Conservation (phyloP, 1,139 yeast genomes). For the Nakaseomyces bracarensis region DNA sequence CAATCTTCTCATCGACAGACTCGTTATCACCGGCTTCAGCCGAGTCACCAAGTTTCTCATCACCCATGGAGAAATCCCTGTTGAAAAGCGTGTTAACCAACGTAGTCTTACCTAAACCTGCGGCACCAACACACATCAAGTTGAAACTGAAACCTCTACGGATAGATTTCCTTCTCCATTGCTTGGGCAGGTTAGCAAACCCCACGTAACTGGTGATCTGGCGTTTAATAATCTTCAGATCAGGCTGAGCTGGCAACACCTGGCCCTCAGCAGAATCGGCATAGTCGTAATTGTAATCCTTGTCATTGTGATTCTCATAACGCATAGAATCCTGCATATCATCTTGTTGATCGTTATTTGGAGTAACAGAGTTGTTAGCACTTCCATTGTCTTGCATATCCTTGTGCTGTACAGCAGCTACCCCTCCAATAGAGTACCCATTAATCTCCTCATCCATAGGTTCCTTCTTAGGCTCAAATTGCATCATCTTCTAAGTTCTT, state of each 20-base stretch:
- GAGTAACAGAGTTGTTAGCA: constrained; percentile 2
- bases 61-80: constrained; percentile 41
- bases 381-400: not conserved
- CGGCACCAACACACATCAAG: constrained; percentile 82
- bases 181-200: constrained; percentile 95
- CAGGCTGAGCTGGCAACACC: constrained; percentile 32
- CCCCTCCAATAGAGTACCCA: constrained; percentile 7
- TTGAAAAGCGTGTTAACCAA: constrained; percentile 86
- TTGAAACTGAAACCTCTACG: constrained; percentile 92
- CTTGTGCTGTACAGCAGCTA: constrained; percentile 2
- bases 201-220: constrained; percentile 92
- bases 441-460: constrained; percentile 5
- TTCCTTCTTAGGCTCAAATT: constrained; percentile 5
- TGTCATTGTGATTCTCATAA: not conserved
- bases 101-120: constrained; percentile 92
- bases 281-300: not conserved
- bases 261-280: constrained; percentile 16
- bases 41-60: constrained; percentile 7
- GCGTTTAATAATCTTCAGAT: constrained; percentile 56
- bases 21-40: constrained; percentile 8
- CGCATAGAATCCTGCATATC: not conserved
- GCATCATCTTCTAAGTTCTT: not conserved
- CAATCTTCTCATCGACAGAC: constrained; percentile 18
- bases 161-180: constrained; percentile 94
- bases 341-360: not conserved